Base-by-base conservation (phyloP, 2,329 filamentous ascomycete genomes). In the Fusarium siculi region DNA sequence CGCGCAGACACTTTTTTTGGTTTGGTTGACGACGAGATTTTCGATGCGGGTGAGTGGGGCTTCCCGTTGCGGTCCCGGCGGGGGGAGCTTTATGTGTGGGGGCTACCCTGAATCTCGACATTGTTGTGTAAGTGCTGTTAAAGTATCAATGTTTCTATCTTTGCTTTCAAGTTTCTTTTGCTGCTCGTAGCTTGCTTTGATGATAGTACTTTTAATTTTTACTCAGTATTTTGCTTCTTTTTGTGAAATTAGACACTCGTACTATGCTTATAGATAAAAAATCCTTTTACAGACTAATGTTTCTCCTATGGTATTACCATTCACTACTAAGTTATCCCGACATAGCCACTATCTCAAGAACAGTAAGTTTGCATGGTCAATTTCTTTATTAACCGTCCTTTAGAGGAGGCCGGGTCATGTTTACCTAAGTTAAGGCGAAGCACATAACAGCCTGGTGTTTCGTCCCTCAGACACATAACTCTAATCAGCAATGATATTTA, bases 11-110 rank as follows among this genome's bases (percentile, higher is more conserved):
- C 65, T 65, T 70, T 69, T 69, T 70, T 73, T 64, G 46, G 62
- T 56, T 46, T 66, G 58, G 42, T 70, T 66, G 55, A 47, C 56
- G 64, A 73, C 49, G 70, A 73, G 70, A 73, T 73, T 73, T 73
- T 73, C 71, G 67, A 73, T 73, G 63, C 66, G 58, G 67, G 39
- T 23, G 57, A 14, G 71, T 74, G 71, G 71, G 71, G 67, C 71
- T 73, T 72, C 63, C 71, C 70, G 70, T 61, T 68, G 70, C 36
- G 63, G 71, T 68, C 71, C 70, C 71, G 70, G 71, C 34, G 67
- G 71, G 70, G 69, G 71, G 58, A 52, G 30, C 49, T 55, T 32
- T 52, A 28, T n/a, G 34, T 16, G 39, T 23, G 58, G 57, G 19
- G 30, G 6, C 49, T 73, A 73, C 71, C 71, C 71, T 73, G 37